phyloP scores from a whole-genome alignment of 305 asterid species.

The Fraxinus baroniana region DNA sequence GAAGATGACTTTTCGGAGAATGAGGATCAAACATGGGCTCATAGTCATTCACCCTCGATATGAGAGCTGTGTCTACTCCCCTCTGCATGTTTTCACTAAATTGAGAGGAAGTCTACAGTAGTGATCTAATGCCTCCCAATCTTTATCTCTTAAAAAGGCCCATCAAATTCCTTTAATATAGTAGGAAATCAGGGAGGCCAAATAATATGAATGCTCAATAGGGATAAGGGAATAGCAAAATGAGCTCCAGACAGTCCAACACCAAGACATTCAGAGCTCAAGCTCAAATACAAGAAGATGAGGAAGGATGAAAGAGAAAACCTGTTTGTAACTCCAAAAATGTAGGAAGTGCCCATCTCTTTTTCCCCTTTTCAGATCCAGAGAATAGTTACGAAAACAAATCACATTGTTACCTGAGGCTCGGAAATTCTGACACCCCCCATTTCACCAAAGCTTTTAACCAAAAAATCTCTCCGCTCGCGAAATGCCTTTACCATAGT shows the following conservation, averaged over 20 bases:
- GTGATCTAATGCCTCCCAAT: not conserved
- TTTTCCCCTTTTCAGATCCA: not conserved
- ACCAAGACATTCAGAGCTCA: not conserved
- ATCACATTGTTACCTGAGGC: conserved; percentile 59
- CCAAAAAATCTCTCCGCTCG: conserved; percentile 76
- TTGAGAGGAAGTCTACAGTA: not conserved
- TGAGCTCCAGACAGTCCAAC: not conserved
- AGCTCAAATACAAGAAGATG: not conserved
- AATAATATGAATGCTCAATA: not conserved
- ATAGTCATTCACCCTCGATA: not conserved
- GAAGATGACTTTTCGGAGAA: not conserved
- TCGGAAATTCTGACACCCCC: conserved; percentile 71
- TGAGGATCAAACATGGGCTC: not conserved
- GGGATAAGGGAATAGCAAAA: not conserved
- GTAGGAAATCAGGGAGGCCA: not conserved
- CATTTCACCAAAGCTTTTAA: conserved; percentile 67
- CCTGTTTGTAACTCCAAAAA: not conserved
- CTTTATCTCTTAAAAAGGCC: not conserved
- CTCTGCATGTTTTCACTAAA: not conserved
- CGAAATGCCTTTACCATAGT: conserved; percentile 81
- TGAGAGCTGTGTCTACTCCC: not conserved
- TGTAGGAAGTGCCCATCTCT: not conserved
- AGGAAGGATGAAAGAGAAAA: not conserved
- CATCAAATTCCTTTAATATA: not conserved
- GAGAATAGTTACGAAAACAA: not conserved